Conservation (phyloP, 495 filamentous ascomycete genomes). For the Aspergillus coremiiformis region DNA sequence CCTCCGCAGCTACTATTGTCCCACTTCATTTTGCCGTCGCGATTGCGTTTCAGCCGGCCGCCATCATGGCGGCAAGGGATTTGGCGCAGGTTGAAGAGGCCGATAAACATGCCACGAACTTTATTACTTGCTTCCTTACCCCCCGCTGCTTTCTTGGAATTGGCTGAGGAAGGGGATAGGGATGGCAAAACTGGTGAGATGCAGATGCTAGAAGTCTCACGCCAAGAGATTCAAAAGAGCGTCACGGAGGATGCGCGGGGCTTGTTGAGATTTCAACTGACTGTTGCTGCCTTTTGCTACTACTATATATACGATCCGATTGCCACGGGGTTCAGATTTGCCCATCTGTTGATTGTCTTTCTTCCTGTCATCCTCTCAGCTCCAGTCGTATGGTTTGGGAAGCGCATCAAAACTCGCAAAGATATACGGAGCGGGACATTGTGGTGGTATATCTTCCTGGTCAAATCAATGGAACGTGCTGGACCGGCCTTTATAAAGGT, state of each 20-base stretch:
- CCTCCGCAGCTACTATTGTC: conserved; percentile 18
- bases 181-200: conserved; percentile 66
- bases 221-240: conserved; percentile 62
- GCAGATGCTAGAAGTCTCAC: conserved; percentile 78
- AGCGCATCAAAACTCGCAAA: conserved; percentile 47
- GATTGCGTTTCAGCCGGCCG: conserved; percentile 11
- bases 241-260: conserved; percentile 54
- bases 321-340: conserved; percentile 76
- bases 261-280: conserved; percentile 44
- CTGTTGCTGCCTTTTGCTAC: conserved; percentile 56
- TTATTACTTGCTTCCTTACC: conserved; percentile 47
- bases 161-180: conserved; percentile 60
- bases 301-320: conserved; percentile 76
- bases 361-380: conserved; percentile 77
- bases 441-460: conserved; percentile 93
- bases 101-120: conserved; percentile 25
- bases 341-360: conserved; percentile 82
- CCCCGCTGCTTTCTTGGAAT: conserved; percentile 62
- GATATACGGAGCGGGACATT: conserved; percentile 71
- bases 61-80: conserved; percentile 22
- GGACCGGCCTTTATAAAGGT: conserved; percentile 99
- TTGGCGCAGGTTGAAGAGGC: conserved; percentile 21
- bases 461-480: conserved; percentile 83
- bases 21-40: conserved; percentile 12
- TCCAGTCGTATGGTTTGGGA: conserved; percentile 75